Base-by-base conservation (phyloP, 331 rosid species). In the Pyrus hybrid region DNA sequence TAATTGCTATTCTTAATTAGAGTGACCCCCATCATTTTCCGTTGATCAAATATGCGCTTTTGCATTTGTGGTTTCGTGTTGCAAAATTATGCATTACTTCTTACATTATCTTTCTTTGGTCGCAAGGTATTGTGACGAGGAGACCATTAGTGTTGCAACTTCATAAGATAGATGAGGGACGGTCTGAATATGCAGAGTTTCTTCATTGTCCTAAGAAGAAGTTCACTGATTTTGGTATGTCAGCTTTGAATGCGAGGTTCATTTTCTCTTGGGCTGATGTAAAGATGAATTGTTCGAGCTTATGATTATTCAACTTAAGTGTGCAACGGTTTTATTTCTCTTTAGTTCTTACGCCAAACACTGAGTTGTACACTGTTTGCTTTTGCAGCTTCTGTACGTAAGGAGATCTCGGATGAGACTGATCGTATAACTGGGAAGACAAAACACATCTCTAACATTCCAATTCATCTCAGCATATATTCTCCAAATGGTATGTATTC, bases 401-500 rank as follows among this genome's bases (percentile, higher is more conserved):
- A 88, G 88, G 99, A 95, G 85, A 95, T 95, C 67, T 71, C 85
- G 20, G 99, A 95, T 73, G 99, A 95, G 85, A 95, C 98, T 37
- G 99, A 95, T 83, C 97, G 98, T 60, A 89, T 95, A 69, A 95
- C 99, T 73, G 99, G 99, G 84, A 88, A 86, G 90, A 13, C 94
- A 70, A 95, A 95, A 80, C 96, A 89, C 67, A 95, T 95, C 77
- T 95, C 99, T n/a, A 90, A 95, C 45, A 22, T 89, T 81, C 99
- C 99, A 66, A 95, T 95, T 86, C 99, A 95, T 6, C 94, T 95
- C 78, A 95, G 99, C 91, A 95, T 95, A 73, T 92, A 92, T 85
- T 95, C 99, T 79, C 98, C 99, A 74, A 81, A 90, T 83, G 99
- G 99, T 95, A 76, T 80, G 90, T 85, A 75, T 63, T 68, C n/a